Evolutionary conservation across 768 basidiomycete species (phyloP).

Genomic region (Tylopilus subfusipes): DNA sequence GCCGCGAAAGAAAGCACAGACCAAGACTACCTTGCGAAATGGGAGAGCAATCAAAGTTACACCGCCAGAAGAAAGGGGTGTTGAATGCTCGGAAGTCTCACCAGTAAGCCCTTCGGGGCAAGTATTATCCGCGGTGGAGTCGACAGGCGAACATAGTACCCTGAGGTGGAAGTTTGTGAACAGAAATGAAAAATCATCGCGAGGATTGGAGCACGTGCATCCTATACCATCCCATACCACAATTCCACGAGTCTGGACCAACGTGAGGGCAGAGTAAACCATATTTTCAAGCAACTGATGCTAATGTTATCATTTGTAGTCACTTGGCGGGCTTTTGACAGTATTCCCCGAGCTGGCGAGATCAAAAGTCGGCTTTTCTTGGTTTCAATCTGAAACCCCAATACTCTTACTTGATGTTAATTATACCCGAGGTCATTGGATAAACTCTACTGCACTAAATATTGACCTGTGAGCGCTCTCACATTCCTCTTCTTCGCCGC

Average conservation of each 20-base stretch:
- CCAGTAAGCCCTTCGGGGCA: not conserved
- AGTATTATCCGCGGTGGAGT: not conserved
- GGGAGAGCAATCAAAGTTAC: not conserved
- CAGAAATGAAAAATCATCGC: not conserved
- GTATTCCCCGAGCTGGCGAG: conserved; percentile 27
- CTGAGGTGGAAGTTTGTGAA: conserved; percentile 22
- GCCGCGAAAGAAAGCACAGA: conserved; percentile 9
- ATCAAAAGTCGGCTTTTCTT: conserved; percentile 18
- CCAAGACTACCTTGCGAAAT: not conserved
- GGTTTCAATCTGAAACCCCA: conserved; percentile 29
- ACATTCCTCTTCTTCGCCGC: not conserved
- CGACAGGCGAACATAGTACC: not conserved
- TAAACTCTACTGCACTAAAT: conserved; percentile 13
- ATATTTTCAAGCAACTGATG: not conserved
- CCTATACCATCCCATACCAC: not conserved
- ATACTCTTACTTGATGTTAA: conserved; percentile 21
- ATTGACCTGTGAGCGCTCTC: conserved; percentile 21
- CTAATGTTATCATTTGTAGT: conserved; percentile 16
- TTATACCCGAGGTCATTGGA: conserved; percentile 15
- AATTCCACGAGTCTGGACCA: conserved; percentile 28
- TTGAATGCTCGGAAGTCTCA: not conserved
- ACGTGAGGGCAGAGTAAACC: conserved; percentile 17
- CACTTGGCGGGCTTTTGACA: conserved; percentile 16
- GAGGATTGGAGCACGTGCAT: not conserved
- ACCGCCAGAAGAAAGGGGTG: not conserved